Evolutionary conservation across 129 eudicot genomes (phyloP), one percentile per base, ranked within the genome.

Genomic region (Flaveria brownii): DNA sequence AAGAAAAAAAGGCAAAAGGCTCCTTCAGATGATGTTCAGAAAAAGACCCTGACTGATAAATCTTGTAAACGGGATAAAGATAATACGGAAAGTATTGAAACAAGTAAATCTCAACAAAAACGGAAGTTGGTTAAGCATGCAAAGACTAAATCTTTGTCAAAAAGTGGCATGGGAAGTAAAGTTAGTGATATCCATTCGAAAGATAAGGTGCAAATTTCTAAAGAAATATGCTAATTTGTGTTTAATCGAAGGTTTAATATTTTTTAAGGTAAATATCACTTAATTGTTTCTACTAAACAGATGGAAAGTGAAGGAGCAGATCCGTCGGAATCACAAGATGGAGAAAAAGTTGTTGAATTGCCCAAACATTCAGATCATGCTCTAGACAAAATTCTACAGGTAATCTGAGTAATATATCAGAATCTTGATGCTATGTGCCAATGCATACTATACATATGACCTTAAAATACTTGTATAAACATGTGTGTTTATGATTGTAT

Each of bases 1-100:
- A 78, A 71, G 72, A 88, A 91, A 82, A 85, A 91, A 68, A 89
- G 86, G 82, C 69, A 15, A 9, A 88, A 86, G 57, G 62, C 18
- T 76, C 46, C 67, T 28, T 69, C 65, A 11, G 77, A 70, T 45
- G 84, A 77, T 23, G 75, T 16, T 66, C 77, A 69, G 62, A 94
- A 87, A 79, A 88, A 80, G 73, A 66, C 77, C 62, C 86, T 68
- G 79, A 73, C 84, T 14, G 81, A 75, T 18, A 15, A 56, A 74
- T 51, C 82, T 66, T 63, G 50, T 52, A 88, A 85, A 71, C 76
- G 74, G 62, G 60, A 63, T 25, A 85, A 86, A 66, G 81, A 59
- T 5, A 30, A 75, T 49, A 41, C 56, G 59, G 76, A 70, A 41
- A 33, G 67, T 70, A 41, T 64, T 42, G 80, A 81, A 82, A 77